Base-by-base conservation (phyloP, 1,139 yeast genomes). In the Sugiyamaella japonica region DNA sequence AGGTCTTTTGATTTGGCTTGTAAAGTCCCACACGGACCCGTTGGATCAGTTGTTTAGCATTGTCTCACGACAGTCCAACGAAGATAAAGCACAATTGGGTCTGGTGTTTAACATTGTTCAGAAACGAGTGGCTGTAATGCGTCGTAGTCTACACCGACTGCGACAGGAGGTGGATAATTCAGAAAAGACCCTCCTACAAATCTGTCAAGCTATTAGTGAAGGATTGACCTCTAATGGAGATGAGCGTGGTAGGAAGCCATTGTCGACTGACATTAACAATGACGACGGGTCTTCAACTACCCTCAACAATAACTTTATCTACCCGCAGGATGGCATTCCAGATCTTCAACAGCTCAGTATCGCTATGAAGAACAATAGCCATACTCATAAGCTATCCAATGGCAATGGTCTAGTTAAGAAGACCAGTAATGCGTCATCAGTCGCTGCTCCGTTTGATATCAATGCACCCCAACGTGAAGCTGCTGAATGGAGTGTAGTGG, bases 401-500 rank as follows among this genome's bases (percentile, higher is more conserved):
- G 29, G 38, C 10, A 50, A 25, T 6, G 42, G 25, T 7, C 17
- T 29, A 25, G 32, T 9, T 16, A 16, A 47, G 20, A 34, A 40
- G 17, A 13, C 42, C 29, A 41, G 48, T 32, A 28, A 44, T 31
- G 12, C 47, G 25, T 38, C 46, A 10, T 47, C 52, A 7, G 32
- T 34, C 17, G 44, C 32, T 23, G 9, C 32, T 23, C 41, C 41
- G 9, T 38, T 16, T 38, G 48, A 38, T 38, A 46, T 39, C 31
- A 46, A 46, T 40, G 45, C 48, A 13, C 37, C 50, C 15, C 55
- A 51, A n/a, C 54, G 55, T 12, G 59, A 57, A 34, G 56, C 57
- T 39, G 64, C 54, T 9, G 65, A 61, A 28, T 62, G 65, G 65
- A 60, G 63, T 34, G 65, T 62, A 15, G 64, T 62, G 10, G 62